A percentile compares a stretch with the other conserved stretches of the same genome.
Evolutionary conservation across 208 protist genomes (phyloP).

Genomic region (Crithidia acanthocephali): DNA sequence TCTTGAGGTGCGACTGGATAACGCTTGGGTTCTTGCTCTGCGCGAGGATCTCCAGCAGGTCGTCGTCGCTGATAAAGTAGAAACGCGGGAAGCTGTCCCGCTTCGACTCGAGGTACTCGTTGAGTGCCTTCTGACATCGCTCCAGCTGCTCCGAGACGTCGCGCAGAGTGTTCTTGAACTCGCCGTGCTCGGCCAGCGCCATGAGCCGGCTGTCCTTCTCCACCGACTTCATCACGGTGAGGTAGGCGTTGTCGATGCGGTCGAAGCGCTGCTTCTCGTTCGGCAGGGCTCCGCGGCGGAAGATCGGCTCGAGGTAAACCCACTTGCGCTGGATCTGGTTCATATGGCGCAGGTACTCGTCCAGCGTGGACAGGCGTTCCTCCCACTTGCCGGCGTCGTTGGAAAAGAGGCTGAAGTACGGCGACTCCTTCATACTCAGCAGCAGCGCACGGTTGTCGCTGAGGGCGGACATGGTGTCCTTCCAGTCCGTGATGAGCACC

Average conservation of each 20-base stretch:
- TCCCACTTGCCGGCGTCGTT: constrained; percentile 94
- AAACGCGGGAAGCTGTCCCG: constrained; percentile 97
- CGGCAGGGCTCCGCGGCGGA: constrained; percentile 96
- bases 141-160: constrained; percentile 97
- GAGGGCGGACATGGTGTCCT: constrained; percentile 94
- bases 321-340: constrained; percentile 98
- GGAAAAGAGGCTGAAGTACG: constrained; percentile 94
- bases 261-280: constrained; percentile 96
- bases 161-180: constrained; percentile 84
- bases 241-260: constrained; percentile 95
- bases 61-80: constrained; percentile 99
- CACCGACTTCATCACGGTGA: constrained; percentile 92
- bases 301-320: constrained; percentile 99
- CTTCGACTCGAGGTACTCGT: constrained; percentile 98
- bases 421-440: constrained; percentile 97
- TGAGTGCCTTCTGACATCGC: constrained; percentile 96
- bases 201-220: constrained; percentile 86
- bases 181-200: constrained; percentile 74
- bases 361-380: constrained; percentile 90
- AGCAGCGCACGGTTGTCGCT: constrained; percentile 97
- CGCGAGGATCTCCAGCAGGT: constrained; percentile 98
- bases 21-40: constrained; percentile 95
- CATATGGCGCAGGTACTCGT: constrained; percentile 93
- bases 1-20: constrained; percentile 98
- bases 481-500: constrained; percentile 97